Evolutionary conservation across 352 stramenopile genomes (phyloP).

Genomic region (Halophytophthora polymorphica): DNA sequence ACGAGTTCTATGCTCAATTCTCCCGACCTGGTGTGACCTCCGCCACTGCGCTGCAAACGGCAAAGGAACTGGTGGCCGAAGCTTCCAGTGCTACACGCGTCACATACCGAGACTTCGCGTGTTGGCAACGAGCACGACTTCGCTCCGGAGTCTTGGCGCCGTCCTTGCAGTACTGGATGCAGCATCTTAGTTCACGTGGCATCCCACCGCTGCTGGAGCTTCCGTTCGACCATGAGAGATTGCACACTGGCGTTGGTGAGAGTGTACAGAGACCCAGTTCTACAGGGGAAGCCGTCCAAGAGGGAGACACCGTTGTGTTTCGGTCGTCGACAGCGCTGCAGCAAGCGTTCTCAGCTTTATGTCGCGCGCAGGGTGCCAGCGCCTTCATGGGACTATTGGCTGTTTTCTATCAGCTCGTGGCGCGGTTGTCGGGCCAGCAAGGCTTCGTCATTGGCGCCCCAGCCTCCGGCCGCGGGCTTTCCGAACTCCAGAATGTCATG

Average conservation of each 20-base stretch:
- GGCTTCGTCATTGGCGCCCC: constrained; percentile 50
- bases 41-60: neutral
- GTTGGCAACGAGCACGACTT: constrained; percentile 39
- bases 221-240: constrained; percentile 25
- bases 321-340: constrained; percentile 23
- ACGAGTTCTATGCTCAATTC: constrained; percentile 21
- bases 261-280: neutral
- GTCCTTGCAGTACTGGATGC: constrained; percentile 46
- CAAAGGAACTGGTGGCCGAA: constrained; percentile 8
- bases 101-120: constrained; percentile 47
- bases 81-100: constrained; percentile 7
- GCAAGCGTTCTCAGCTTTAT: constrained; percentile 27
- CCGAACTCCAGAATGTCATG: constrained; percentile 33
- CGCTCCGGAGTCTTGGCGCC: constrained; percentile 28
- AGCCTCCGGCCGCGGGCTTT: constrained; percentile 26
- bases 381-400: constrained; percentile 49
- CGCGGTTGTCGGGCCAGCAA: constrained; percentile 30
- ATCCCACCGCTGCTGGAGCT: constrained; percentile 32
- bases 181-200: constrained; percentile 24
- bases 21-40: neutral
- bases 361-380: constrained; percentile 31
- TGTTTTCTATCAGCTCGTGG: constrained; percentile 46
- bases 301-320: constrained; percentile 35
- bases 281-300: neutral
- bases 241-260: neutral